These are phyloP conservation scores for Aspergillus proliferans DNA, from an alignment of 2,329 filamentous ascomycete genomes.

Conservation along the genomic window DNA sequence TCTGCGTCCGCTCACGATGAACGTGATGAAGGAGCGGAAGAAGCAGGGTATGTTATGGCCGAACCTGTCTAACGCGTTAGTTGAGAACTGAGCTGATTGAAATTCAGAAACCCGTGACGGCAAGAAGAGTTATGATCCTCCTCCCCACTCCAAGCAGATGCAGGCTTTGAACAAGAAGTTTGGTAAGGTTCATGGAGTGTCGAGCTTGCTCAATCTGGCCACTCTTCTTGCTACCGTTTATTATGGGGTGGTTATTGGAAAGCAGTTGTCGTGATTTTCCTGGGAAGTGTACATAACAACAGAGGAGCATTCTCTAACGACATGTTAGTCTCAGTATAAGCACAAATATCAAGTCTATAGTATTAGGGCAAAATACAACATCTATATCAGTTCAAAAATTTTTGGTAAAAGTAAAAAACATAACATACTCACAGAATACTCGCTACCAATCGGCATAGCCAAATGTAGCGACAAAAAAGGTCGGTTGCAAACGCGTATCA, in stretches of 20 bases:
- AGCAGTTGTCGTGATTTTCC: slow-evolving; percentile 35
- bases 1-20: slow-evolving; percentile 68
- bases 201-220: slow-evolving; percentile 69
- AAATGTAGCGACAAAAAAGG: too few species aligned
- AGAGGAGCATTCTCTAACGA: not conserved
- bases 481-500: too few species aligned
- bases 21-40: slow-evolving; percentile 67
- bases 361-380: too few species aligned
- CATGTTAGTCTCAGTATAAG: not conserved
- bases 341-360: not conserved
- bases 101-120: slow-evolving; percentile 70
- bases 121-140: slow-evolving; percentile 74
- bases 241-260: slow-evolving; percentile 71
- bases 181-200: slow-evolving; percentile 71
- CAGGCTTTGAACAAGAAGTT: slow-evolving; percentile 71
- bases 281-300: not conserved
- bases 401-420: too few species aligned
- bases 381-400: too few species aligned
- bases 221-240: slow-evolving; percentile 63
- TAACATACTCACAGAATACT: too few species aligned
- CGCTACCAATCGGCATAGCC: too few species aligned
- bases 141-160: slow-evolving; percentile 83
- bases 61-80: not conserved
- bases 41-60: slow-evolving; percentile 59
- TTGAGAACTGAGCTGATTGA: slow-evolving; percentile 5